phyloP scores from a whole-genome alignment of 108 stramenopile species.

The Bacterosira constricta region DNA sequence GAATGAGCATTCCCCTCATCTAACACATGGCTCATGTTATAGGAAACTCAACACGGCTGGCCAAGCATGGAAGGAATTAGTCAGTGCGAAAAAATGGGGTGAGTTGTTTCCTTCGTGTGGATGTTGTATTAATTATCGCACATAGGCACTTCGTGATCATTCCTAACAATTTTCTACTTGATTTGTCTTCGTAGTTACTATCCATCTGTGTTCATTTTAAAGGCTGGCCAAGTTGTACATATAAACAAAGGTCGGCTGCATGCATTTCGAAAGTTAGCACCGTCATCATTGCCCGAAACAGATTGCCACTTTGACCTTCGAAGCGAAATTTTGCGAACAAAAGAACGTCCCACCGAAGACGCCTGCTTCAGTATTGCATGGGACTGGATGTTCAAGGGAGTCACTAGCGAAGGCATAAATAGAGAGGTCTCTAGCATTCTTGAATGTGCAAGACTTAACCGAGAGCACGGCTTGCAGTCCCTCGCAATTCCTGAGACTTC shows the following conservation, averaged over 20 bases:
- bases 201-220: conserved; percentile 84
- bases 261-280: conserved; percentile 84
- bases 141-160: neutral
- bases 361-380: conserved; percentile 86
- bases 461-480: conserved; percentile 53
- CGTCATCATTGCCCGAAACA: conserved; percentile 39
- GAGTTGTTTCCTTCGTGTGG: conserved; percentile 12
- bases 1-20: neutral
- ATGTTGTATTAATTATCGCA: neutral
- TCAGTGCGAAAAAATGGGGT: conserved; percentile 74
- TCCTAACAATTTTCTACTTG: neutral
- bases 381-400: conserved; percentile 91
- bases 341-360: conserved; percentile 36
- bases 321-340: conserved; percentile 19
- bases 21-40: neutral
- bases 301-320: conserved; percentile 74
- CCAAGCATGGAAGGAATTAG: conserved; percentile 60
- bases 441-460: conserved; percentile 64
- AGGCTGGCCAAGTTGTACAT: conserved; percentile 85
- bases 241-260: conserved; percentile 92
- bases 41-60: conserved; percentile 62
- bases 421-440: conserved; percentile 64
- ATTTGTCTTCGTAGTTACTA: conserved; percentile 68
- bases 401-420: conserved; percentile 70
- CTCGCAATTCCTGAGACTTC: conserved; percentile 80